Conservation (phyloP, 352 stramenopile species). For the Pythium brachiatum region DNA sequence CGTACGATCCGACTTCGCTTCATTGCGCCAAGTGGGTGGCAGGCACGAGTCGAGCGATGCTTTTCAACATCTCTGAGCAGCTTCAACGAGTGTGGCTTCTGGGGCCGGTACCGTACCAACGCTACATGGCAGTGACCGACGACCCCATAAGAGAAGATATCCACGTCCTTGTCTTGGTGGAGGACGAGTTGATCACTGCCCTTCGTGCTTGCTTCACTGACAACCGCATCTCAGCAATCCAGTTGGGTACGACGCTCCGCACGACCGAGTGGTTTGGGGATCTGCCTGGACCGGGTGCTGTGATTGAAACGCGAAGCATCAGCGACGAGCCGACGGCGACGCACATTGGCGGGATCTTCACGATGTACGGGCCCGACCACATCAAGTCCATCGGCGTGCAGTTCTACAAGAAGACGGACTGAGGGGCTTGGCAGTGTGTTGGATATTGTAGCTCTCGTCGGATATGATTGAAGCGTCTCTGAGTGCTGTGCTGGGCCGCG, state of each 20-base stretch:
- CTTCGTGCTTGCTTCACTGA: neutral
- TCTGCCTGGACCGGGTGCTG: neutral
- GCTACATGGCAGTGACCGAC: neutral
- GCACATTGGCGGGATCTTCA: slow-evolving; percentile 1
- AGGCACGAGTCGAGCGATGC: neutral
- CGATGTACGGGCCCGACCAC: too few species aligned
- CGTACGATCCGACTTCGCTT: neutral
- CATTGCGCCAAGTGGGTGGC: too few species aligned
- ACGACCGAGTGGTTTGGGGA: neutral
- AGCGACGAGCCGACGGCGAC: neutral
- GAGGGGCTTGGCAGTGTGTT: too few species aligned
- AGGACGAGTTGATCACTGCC: neutral
- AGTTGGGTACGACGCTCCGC: neutral
- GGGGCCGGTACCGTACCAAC: neutral
- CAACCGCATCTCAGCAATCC: neutral
- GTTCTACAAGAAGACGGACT: too few species aligned
- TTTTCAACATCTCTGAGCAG: neutral
- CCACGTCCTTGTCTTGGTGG: neutral
- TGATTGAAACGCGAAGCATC: neutral
- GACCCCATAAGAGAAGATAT: neutral
- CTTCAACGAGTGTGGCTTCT: too few species aligned
- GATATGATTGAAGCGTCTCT: too few species aligned
- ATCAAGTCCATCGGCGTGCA: too few species aligned
- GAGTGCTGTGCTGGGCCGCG: too few species aligned
- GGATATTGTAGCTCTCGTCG: too few species aligned